Evolutionary conservation across 2,329 filamentous ascomycete species (phyloP), one percentile per base, ranked within the genome.

Genomic region (Leptographium lundbergii): DNA sequence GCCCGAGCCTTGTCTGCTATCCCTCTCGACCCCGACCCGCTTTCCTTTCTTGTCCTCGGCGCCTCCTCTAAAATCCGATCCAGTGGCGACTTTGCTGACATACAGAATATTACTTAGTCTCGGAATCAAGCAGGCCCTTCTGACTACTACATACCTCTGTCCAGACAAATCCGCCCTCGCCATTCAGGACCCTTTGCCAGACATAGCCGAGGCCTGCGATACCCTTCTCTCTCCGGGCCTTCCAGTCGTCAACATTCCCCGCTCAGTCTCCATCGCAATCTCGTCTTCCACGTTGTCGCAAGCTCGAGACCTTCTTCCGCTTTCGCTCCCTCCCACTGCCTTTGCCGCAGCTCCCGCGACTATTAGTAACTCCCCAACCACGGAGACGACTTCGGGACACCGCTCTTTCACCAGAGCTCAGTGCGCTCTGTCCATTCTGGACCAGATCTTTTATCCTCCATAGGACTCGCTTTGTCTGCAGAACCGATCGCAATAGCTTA

Each of bases 401-500:
- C 71, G 71, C 68, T 70, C 68, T 67, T 71, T 77, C 69, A 67
- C 77, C 69, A 64, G 75, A 67, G 61, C 75, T 69, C 66, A 68
- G 65, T 68, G 77, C 68, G 73, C 79, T 69, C 57, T 61, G 57
- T 77, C 77, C 73, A 67, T 73, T 66, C 70, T 77, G 68, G 74
- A 81, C 69, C 69, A 75, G 69, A 69, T 77, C 63, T 75, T 77
- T 66, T 78, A 82, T 65, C 79, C 79, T 72, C 79, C 78, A 63
- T 81, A 80, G 67, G 61, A 73, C 17, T 22, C 24, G 24, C 47
- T 22, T 13, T 25, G 47, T 10, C 27, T 19, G 29, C 36, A 54
- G 10, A 29, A n/a, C 24, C 47, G 32, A 59, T 25, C 50, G 56
- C 58, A 32, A 53, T 60, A 60, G 62, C 63, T 60, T 22, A n/a